These are phyloP conservation scores for Pigoraptor vietnamica DNA, from an alignment of 78 protist species.

Conservation along the genomic window DNA sequence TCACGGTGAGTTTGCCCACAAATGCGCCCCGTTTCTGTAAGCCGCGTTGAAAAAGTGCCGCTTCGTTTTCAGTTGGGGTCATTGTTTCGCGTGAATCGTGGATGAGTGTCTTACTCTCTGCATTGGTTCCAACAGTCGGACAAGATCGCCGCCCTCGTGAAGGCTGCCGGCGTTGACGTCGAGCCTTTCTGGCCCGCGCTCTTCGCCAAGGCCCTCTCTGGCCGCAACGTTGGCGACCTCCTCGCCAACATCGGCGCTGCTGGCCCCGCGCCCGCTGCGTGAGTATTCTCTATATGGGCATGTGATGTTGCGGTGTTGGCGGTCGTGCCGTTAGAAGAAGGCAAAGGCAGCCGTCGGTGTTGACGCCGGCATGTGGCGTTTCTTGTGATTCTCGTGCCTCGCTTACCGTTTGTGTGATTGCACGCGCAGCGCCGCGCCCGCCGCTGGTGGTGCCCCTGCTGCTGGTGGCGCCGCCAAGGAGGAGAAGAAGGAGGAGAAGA, in stretches of 20 bases:
- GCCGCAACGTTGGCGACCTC: constrained; percentile 13
- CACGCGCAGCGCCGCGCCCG: constrained; percentile 28
- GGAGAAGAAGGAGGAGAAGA: not conserved
- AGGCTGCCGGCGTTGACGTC: constrained; percentile 31
- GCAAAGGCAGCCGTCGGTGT: not conserved
- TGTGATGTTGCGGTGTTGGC: too few species aligned
- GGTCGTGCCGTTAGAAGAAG: too few species aligned
- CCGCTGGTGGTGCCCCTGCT: constrained; percentile 6
- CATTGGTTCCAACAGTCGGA: constrained; percentile 9
- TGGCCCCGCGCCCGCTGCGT: constrained; percentile 42
- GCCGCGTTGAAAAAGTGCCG: too few species aligned
- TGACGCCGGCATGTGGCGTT: not conserved
- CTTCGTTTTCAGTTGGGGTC: too few species aligned
- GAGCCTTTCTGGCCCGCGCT: constrained; percentile 48
- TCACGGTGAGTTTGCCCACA: constrained; percentile 30
- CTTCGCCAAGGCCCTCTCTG: constrained; percentile 31
- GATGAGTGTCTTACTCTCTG: not conserved
- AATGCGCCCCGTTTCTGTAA: not conserved
- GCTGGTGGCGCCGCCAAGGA: not conserved
- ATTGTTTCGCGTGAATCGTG: too few species aligned
- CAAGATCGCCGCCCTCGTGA: constrained; percentile 23
- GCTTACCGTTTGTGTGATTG: not conserved
- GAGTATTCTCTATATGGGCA: not conserved
- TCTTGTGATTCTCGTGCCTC: not conserved
- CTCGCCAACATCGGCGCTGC: constrained; percentile 12